These are phyloP conservation scores for Ophiostoma perfectum DNA, from an alignment of 2,329 filamentous ascomycete species.

Conservation along the genomic window DNA sequence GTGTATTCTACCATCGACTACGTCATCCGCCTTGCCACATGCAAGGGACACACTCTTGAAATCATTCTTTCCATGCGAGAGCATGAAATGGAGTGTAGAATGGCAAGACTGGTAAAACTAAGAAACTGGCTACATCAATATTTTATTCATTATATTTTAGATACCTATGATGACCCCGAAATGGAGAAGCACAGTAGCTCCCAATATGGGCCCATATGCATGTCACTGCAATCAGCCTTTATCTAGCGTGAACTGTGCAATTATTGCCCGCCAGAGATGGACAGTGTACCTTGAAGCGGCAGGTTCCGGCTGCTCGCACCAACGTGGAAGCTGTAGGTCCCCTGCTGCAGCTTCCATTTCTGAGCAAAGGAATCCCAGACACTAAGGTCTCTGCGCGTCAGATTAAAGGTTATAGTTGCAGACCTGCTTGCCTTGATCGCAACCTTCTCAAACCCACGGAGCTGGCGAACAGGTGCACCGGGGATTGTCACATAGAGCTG, in stretches of 20 bases:
- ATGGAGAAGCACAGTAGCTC: no score
- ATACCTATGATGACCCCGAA: neutral
- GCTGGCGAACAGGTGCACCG: constrained; percentile 46
- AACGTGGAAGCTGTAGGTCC: constrained; percentile 39
- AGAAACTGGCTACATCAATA: no score
- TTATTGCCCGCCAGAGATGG: constrained; percentile 26
- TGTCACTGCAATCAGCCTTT: neutral
- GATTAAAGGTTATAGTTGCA: constrained; percentile 44
- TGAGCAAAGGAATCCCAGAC: constrained; percentile 59
- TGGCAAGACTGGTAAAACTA: no score
- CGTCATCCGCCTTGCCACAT: no score
- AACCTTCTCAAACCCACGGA: constrained; percentile 63
- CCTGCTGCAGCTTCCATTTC: constrained; percentile 51
- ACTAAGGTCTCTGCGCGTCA: constrained; percentile 61
- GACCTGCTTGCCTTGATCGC: constrained; percentile 41
- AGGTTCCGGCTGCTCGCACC: constrained; percentile 42
- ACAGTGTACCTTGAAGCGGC: constrained; percentile 35
- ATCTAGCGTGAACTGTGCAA: neutral
- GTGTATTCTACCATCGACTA: no score
- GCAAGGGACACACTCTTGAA: no score
- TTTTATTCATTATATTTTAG: no score
- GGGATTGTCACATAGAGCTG: constrained; percentile 44
- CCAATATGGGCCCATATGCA: neutral
- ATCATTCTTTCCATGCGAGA: no score
- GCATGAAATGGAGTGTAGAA: no score